Evolutionary conservation across 805 yeast species (phyloP), one percentile per base, ranked within the genome.

Genomic region (Zygosaccharomyces siamensis): DNA sequence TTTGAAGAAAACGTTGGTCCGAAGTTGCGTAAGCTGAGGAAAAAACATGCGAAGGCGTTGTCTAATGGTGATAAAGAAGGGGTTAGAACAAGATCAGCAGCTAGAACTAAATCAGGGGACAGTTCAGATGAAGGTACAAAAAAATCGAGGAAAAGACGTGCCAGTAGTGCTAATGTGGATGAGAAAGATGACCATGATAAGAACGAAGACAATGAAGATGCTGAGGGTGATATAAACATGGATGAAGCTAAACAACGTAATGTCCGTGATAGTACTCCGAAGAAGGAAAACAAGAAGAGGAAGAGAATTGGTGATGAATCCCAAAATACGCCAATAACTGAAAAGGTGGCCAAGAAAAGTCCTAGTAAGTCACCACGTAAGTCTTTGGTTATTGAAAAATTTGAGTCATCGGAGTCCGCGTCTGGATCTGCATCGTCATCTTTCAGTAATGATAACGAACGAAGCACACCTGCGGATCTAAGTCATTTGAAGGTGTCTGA

Each of bases 1-100:
- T 87, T 81, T 66, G 70, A 76, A n/a, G 63, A 71, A 4, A 64
- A 81, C 6, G 69, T 87, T 43, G 70, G 68, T 12, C 81, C 86
- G 2, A 66, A 70, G 8, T 71, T 84, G 2, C 67, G 69, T 0
- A 57, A 66, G 38, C 64, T 78, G 32, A 66, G 78, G 47, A 62
- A 61, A 18, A 60, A 52, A 49, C 57, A 61, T 47, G 54, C 57
- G 4, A 61, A 57, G 37, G 68, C 64, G 5, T 62, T 52, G 33
- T 38, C 44, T 20, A 69, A 76, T 4, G 58, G 64, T 27, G 69
- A 68, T 27, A 70, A 68, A 32, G 60, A 62, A 10, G 72, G 69
- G 24, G 76, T 75, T 4, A 37, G 41, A 39, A 56, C 41, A 44
- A 47, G 31, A 51, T 48, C 11, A 58, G 56, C 37, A 55, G 49